Base-by-base conservation (phyloP, 768 basidiomycete species). In the Agaricus subrufescens region DNA sequence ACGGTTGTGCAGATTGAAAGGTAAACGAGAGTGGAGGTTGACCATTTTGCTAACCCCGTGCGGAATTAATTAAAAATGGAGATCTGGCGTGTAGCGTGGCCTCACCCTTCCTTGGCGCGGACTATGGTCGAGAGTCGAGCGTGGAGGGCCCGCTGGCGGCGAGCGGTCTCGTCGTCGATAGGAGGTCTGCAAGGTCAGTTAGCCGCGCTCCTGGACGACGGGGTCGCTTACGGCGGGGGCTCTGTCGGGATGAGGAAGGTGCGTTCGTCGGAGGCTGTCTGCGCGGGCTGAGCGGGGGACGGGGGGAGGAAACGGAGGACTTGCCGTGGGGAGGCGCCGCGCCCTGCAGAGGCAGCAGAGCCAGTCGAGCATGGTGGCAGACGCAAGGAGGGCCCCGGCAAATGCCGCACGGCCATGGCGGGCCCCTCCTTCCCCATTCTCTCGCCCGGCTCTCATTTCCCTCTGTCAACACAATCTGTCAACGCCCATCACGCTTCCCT, bases 41-140 rank as follows among this genome's bases (percentile, higher is more conserved):
- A 85, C 83, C 84, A 85, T 85, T 73, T 79, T 83, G 42, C 83
- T 85, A 61, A 34, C 3, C 27, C 46, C 31, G 19, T 26, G n/a
- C 34, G 10, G 38, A 42, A 38, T 31, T 39, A 15, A 46, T 19
- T 34, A 29, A 47, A 52, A 46, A 46, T 25, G 12, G 4, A 29
- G 45, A 23, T 43, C 14, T 43, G 60, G 39, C 48, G 45, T 12
- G 52, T 43, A 50, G 46, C 40, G 43, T 51, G 25, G 56, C 34
- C 79, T 60, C 47, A 82, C 83, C 80, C 76, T 70, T 83, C 81
- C 66, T 83, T 83, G 1, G 80, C 69, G 12, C 80, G 79, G 29
- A 85, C 82, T 47, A 85, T 83, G 25, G 71, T 69, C 2, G 72
- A 72, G 49, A 85, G 67, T 25, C 80, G 69, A 38, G 80, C 80